These are phyloP conservation scores for Phytophthora foliorum DNA, from an alignment of 352 stramenopile genomes.

Conservation along the genomic window DNA sequence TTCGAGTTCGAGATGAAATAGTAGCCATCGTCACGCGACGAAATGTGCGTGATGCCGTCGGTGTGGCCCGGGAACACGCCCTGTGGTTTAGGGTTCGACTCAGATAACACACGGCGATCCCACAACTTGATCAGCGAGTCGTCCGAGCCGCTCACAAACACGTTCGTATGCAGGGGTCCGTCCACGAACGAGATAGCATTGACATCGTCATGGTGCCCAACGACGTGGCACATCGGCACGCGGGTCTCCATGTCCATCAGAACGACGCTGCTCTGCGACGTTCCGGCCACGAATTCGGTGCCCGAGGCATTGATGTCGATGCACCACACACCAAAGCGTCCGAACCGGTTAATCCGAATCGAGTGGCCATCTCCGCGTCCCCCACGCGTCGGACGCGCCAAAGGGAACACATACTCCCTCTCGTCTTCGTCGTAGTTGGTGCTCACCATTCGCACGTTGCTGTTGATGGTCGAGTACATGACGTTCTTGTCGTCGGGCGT, in stretches of 20 bases:
- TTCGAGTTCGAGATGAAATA: slow-evolving; percentile 93
- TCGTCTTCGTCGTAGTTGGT: slow-evolving; percentile 63
- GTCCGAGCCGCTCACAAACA: slow-evolving; percentile 89
- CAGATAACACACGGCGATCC: slow-evolving; percentile 83
- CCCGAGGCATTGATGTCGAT: slow-evolving; percentile 81
- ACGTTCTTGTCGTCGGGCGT: slow-evolving; percentile 74
- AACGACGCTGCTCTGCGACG: slow-evolving; percentile 76
- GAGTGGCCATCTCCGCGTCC: slow-evolving; percentile 25
- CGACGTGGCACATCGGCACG: slow-evolving; percentile 71
- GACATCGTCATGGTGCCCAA: slow-evolving; percentile 81
- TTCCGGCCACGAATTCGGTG: slow-evolving; percentile 87
- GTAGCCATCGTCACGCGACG: slow-evolving; percentile 85
- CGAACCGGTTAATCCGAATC: slow-evolving; percentile 39
- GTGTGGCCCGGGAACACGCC: slow-evolving; percentile 86
- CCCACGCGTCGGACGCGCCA: slow-evolving; percentile 32
- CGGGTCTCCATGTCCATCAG: slow-evolving; percentile 86
- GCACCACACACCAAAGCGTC: slow-evolving; percentile 82
- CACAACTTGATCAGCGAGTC: slow-evolving; percentile 88
- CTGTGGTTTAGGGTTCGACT: slow-evolving; percentile 77
- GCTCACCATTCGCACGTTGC: slow-evolving; percentile 84
- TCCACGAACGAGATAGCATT: slow-evolving; percentile 90
- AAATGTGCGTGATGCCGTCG: slow-evolving; percentile 87
- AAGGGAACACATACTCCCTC: slow-evolving; percentile 63
- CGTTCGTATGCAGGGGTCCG: slow-evolving; percentile 80
- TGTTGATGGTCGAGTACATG: slow-evolving; percentile 87